These are phyloP conservation scores for Bimuria novae-zelandiae DNA, from an alignment of 2,329 filamentous ascomycete species.

Conservation along the genomic window DNA sequence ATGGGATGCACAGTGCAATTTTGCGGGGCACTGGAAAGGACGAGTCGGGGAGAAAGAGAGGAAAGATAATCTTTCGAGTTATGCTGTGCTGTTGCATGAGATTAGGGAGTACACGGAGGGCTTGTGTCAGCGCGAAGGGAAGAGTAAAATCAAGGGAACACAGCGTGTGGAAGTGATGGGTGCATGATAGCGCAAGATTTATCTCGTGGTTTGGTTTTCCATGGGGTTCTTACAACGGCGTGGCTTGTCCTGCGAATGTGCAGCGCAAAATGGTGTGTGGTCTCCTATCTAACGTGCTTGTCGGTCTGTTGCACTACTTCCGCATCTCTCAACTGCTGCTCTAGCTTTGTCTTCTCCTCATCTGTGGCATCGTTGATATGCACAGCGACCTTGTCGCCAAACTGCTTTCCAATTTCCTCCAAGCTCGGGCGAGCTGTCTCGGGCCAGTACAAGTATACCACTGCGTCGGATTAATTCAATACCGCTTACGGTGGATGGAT, in stretches of 20 bases:
- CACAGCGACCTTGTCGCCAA: slow-evolving; percentile 52
- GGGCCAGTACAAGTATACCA: slow-evolving; percentile 51
- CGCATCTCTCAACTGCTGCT: slow-evolving; percentile 2
- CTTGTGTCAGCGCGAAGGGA: background rate
- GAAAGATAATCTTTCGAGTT: background rate
- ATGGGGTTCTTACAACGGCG: too few relatives aligned
- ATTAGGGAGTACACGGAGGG: background rate
- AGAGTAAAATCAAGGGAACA: background rate
- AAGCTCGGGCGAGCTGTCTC: slow-evolving; percentile 45
- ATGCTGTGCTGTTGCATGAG: background rate
- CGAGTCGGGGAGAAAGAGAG: background rate
- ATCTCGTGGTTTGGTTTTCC: too few relatives aligned
- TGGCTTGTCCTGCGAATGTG: too few relatives aligned
- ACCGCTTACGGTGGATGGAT: too few relatives aligned
- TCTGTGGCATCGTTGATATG: slow-evolving; percentile 16
- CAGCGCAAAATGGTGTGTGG: too few relatives aligned
- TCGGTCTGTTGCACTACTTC: background rate
- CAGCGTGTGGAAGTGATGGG: background rate
- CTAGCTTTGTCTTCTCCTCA: slow-evolving; percentile 17
- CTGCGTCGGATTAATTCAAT: too few relatives aligned
- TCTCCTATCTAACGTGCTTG: background rate
- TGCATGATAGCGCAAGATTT: too few relatives aligned
- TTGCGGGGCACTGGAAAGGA: background rate
- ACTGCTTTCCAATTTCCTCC: slow-evolving; percentile 53
- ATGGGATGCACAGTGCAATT: background rate